phyloP scores from a whole-genome alignment of 306 rosid species.

The Lagenaria siceraria region DNA sequence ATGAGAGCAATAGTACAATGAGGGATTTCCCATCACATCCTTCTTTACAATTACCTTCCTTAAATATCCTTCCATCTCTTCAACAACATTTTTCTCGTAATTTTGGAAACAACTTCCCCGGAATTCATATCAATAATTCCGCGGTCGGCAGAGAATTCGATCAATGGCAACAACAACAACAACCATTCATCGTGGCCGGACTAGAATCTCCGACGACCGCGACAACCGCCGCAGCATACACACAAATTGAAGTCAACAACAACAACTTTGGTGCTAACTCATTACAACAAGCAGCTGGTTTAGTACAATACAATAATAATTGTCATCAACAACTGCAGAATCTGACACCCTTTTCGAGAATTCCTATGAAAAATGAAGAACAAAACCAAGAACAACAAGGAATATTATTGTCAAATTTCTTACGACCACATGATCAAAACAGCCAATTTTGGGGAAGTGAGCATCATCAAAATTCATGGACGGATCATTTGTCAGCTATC shows the following conservation, averaged over 20 bases:
- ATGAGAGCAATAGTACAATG: constrained; percentile 17
- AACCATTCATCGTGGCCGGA: constrained; percentile 2
- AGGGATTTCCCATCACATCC: constrained; percentile 34
- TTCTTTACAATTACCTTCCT: constrained; percentile 27
- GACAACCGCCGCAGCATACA: neutral
- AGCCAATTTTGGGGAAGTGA: neutral
- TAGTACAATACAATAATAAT: neutral
- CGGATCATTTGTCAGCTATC: neutral
- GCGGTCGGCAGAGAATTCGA: neutral
- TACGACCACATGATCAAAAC: neutral
- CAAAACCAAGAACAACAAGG: constrained; percentile 4
- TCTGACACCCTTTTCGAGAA: neutral
- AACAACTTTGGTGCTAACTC: neutral
- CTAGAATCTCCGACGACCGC: neutral
- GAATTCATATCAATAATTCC: neutral
- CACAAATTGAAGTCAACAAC: neutral
- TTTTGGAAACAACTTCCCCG: constrained; percentile 15
- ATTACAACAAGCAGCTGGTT: neutral
- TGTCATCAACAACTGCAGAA: neutral
- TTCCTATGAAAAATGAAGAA: neutral
- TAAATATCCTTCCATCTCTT: constrained; percentile 31
- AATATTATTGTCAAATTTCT: neutral
- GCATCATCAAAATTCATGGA: constrained; percentile 6
- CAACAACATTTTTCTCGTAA: constrained; percentile 35
- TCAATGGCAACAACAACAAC: neutral